phyloP scores from a whole-genome alignment of 148 eudicot species.

The Simmondsia chinensis region DNA sequence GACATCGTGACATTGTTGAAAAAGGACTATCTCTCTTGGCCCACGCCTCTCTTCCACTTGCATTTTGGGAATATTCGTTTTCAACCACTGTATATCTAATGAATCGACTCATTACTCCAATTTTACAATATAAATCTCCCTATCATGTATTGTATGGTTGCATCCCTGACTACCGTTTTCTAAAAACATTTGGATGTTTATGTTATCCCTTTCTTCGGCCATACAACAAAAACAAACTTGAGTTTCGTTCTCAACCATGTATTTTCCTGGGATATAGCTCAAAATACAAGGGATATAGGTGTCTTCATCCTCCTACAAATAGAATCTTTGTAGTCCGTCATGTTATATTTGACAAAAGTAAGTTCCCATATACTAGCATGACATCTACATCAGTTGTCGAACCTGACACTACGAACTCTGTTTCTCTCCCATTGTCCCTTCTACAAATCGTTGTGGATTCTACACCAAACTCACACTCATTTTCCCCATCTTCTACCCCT shows the following conservation, averaged over 20 bases:
- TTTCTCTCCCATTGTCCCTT: no score
- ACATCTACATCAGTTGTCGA: no score
- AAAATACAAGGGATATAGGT: constrained; percentile 1
- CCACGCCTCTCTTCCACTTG: neutral
- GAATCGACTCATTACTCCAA: neutral
- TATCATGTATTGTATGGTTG: neutral
- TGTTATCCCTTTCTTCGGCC: constrained; percentile 1
- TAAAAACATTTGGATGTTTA: constrained; percentile 1
- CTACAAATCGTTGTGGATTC: no score
- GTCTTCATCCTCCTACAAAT: neutral
- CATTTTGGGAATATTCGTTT: neutral
- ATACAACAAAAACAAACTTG: constrained; percentile 1
- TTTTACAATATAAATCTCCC: neutral
- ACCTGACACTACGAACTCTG: no score
- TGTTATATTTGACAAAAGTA: constrained; percentile 4
- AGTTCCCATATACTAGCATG: neutral
- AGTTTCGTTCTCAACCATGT: neutral
- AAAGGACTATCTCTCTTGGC: neutral
- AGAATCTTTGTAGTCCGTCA: neutral
- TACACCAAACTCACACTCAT: neutral
- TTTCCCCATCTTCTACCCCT: neutral
- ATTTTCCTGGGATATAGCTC: constrained; percentile 7
- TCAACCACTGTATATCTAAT: neutral
- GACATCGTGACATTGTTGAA: neutral
- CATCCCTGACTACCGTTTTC: neutral